These are phyloP conservation scores for Anthracocystis setariae DNA, from an alignment of 1,284 basidiomycete species.

Conservation along the genomic window DNA sequence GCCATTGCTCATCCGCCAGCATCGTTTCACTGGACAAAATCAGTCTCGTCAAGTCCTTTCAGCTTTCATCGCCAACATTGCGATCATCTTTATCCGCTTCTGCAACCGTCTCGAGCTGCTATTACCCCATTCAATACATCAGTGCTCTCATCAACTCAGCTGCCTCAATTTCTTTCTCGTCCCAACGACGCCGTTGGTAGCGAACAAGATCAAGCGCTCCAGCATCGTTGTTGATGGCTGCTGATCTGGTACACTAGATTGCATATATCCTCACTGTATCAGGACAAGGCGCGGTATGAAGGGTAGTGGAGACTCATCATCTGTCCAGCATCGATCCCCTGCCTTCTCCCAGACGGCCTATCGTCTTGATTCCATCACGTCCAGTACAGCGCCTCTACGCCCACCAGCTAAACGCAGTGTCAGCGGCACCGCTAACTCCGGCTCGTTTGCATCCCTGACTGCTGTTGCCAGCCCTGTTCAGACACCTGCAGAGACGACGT, in stretches of 20 bases:
- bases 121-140: not conserved
- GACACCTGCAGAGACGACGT: not conserved
- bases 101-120: not conserved
- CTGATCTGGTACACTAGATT: not conserved
- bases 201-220: too few species aligned
- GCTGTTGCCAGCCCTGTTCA: slow-evolving; percentile 4
- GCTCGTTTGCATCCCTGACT: slow-evolving; percentile 12
- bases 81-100: not conserved
- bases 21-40: not conserved
- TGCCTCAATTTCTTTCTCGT: too few species aligned
- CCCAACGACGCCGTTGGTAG: too few species aligned
- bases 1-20: not conserved
- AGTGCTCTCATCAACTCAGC: too few species aligned
- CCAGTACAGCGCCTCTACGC: slow-evolving; percentile 3
- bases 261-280: not conserved
- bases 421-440: slow-evolving; percentile 24
- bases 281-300: slow-evolving; percentile 10
- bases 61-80: not conserved
- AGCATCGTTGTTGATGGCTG: slow-evolving; percentile 12
- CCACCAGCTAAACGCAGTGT: slow-evolving; percentile 19
- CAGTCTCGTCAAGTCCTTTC: not conserved
- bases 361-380: not conserved
- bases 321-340: slow-evolving; percentile 22
- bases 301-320: slow-evolving; percentile 16
- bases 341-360: slow-evolving; percentile 20